phyloP scores from a whole-genome alignment of 2,329 filamentous ascomycete genomes.

The Trichoderma asperellum region DNA sequence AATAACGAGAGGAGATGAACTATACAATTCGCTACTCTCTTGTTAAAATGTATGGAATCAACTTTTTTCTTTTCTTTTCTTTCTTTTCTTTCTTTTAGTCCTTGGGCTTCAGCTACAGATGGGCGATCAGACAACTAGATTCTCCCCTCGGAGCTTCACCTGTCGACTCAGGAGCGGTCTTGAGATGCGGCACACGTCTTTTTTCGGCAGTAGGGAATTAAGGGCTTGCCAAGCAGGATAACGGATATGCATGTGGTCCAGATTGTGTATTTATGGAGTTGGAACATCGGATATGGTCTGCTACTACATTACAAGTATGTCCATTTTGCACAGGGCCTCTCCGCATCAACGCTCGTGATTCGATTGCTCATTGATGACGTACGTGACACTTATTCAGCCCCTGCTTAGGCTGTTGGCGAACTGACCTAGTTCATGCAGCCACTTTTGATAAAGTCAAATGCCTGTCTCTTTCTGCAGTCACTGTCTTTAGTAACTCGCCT shows the following conservation, averaged over 20 bases:
- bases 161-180: constrained; percentile 33
- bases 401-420: not conserved
- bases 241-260: constrained; percentile 34
- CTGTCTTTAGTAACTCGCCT: not conserved
- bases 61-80: not conserved
- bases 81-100: constrained; percentile 12
- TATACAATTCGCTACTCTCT: not conserved
- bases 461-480: not conserved
- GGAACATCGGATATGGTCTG: constrained; percentile 17
- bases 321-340: not conserved
- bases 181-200: constrained; percentile 25
- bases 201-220: constrained; percentile 24
- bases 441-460: not conserved
- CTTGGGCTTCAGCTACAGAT: constrained; percentile 20
- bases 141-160: constrained; percentile 28
- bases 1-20: constrained; percentile 2
- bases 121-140: constrained; percentile 33
- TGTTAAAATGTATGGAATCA: not conserved
- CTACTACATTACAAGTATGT: constrained; percentile 6
- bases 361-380: not conserved
- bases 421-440: not conserved
- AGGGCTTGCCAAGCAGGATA: constrained; percentile 33
- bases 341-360: not conserved
- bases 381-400: not conserved
- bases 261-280: constrained; percentile 24